phyloP scores from a whole-genome alignment of 345 rosid species.

The Pistacia integerrima region DNA sequence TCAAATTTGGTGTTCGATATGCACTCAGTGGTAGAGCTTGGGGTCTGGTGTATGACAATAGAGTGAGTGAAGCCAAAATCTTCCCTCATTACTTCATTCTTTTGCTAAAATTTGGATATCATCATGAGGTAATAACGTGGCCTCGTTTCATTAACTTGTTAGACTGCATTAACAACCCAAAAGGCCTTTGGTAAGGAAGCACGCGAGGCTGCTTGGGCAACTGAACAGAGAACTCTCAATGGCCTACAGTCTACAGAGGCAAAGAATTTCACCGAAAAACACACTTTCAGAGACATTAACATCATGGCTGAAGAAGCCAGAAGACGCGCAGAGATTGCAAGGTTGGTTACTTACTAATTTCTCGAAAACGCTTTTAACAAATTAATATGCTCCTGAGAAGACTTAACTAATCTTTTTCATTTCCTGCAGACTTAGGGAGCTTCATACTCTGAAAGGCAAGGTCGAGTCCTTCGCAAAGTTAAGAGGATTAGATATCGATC shows the following conservation, averaged over 20 bases:
- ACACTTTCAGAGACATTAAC: conserved; percentile 45
- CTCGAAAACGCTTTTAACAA: not conserved
- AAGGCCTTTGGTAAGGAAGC: conserved; percentile 64
- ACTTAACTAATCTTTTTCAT: not conserved
- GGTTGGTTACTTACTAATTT: conserved; percentile 29
- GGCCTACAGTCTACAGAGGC: conserved; percentile 47
- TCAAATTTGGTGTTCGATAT: conserved; percentile 73
- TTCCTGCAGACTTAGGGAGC: conserved; percentile 52
- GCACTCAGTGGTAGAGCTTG: conserved; percentile 80
- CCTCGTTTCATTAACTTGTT: not conserved
- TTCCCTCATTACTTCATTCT: not conserved
- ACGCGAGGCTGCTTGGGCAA: conserved; percentile 64
- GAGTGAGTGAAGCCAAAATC: conserved; percentile 44
- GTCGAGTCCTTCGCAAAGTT: conserved; percentile 64
- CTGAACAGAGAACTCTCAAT: conserved; percentile 59
- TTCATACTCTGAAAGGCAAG: conserved; percentile 64
- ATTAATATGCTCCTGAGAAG: not conserved
- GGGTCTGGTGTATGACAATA: conserved; percentile 59
- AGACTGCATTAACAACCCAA: conserved; percentile 62
- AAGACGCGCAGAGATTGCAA: conserved; percentile 65
- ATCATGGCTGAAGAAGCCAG: conserved; percentile 68
- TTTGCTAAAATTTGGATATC: not conserved
- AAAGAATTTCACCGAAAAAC: conserved; percentile 42
- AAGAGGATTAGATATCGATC: conserved; percentile 55
- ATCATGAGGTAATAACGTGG: not conserved